Conservation (phyloP, 1,139 yeast species). For the Diutina sp. region DNA sequence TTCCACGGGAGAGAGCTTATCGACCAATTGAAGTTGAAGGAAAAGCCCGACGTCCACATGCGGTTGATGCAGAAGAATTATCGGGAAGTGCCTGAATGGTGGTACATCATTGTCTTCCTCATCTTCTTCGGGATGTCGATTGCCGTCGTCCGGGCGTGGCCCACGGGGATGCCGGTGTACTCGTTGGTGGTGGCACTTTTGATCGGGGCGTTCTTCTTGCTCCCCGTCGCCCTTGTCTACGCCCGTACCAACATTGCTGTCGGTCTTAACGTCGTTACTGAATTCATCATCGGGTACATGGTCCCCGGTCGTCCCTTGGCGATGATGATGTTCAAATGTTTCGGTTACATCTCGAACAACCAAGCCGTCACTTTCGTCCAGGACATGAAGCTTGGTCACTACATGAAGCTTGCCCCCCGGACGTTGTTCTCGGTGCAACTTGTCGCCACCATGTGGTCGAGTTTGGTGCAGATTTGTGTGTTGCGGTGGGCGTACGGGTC, state of each 20-base stretch:
- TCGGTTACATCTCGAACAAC: constrained; percentile 37
- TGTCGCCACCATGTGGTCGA: constrained; percentile 33
- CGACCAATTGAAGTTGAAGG: constrained; percentile 28
- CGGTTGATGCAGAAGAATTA: constrained; percentile 44
- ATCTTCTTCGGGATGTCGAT: constrained; percentile 26
- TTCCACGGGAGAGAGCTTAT: constrained; percentile 45
- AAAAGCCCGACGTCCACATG: constrained; percentile 48
- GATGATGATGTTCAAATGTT: constrained; percentile 35
- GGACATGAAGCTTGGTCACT: constrained; percentile 43
- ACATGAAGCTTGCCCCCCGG: constrained; percentile 39
- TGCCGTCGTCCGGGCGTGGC: constrained; percentile 14
- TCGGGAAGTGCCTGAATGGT: constrained; percentile 55
- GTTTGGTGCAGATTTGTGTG: constrained; percentile 31
- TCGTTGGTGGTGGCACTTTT: constrained; percentile 23
- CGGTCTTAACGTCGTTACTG: constrained; percentile 33
- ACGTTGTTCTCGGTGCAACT: constrained; percentile 32
- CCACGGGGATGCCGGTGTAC: constrained; percentile 33
- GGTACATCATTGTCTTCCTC: constrained; percentile 39
- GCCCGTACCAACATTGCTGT: constrained; percentile 31
- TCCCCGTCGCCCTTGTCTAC: constrained; percentile 31
- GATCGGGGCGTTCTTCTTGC: constrained; percentile 26
- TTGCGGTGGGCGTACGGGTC: constrained; percentile 26
- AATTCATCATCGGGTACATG: constrained; percentile 34
- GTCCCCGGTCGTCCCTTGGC: constrained; percentile 35
- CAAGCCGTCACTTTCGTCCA: constrained; percentile 42